Base-by-base conservation (phyloP, 2,329 filamentous ascomycete species). In the Ilyonectria mors-panacis region DNA sequence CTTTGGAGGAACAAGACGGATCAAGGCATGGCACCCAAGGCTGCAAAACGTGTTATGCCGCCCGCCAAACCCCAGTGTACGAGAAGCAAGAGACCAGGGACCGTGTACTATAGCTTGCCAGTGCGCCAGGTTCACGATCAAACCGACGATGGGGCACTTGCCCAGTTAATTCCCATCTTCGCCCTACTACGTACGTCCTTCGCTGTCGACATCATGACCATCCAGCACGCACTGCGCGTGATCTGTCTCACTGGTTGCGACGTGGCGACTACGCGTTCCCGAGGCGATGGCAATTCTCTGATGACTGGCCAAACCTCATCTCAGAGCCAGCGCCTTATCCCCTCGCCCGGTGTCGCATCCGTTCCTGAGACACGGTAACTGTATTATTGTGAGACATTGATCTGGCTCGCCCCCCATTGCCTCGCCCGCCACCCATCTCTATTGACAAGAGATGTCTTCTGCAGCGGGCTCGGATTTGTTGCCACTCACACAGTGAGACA, bases 1-100 rank as follows among this genome's bases (percentile, higher is more conserved):
- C 64, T 66, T 66, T 71, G 70, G 69, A 64, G 60, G 67, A 37
- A 70, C 61, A 64, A 67, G 48, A 55, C 69, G 61, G 37, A 55
- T 64, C 58, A 50, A 59, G 56, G 59, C 50, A 63, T 66, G 59
- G 69, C 69, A 66, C 67, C 50, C 58, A 66, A 71, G 58, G 63
- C 69, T 70, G 65, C 56, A 30, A 53, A 15, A 48, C 54, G 64
- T 72, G 67, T 59, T 61, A 62, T 28, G 63, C 53, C 65, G 68
- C 66, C 58, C 37, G 63, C 42, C 45, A 51, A 58, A 58, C 63
- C 63, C 61, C 58, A 42, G 57, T 53, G 63, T 51, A 59, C 28
- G 58, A 61, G 57, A 65, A 58, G 58, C 33, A 48, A 60, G 59
- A 28, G 59, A 61, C 45, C 58, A 57, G 58, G 50, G 58, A 61